Conservation (phyloP, 371 early-diverging fungal species). For the Lichtheimia hyalospora region DNA sequence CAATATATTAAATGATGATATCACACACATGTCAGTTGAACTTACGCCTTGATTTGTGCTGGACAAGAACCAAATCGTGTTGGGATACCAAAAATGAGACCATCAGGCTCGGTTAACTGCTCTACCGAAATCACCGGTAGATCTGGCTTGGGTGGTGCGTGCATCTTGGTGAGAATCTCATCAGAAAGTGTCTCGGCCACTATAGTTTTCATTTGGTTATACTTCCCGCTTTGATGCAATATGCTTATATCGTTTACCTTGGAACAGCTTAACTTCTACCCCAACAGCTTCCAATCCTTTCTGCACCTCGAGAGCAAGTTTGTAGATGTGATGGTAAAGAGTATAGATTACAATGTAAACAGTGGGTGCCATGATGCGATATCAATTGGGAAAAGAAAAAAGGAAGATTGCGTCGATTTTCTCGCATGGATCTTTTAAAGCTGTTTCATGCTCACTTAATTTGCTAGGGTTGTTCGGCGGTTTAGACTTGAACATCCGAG, state of each 20-base stretch:
- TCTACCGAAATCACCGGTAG: constrained; percentile 64
- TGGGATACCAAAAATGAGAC: constrained; percentile 78
- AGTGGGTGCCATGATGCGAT: constrained; percentile 24
- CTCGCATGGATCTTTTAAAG: too few relatives aligned
- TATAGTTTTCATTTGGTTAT: not conserved
- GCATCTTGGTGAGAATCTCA: constrained; percentile 72
- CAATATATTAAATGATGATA: too few relatives aligned
- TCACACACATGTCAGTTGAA: not conserved
- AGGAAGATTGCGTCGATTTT: too few relatives aligned
- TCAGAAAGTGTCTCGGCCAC: constrained; percentile 62
- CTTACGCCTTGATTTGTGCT: constrained; percentile 73
- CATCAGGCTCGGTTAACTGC: constrained; percentile 72
- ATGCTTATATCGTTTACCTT: constrained; percentile 28
- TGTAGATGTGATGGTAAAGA: constrained; percentile 74
- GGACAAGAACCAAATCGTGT: constrained; percentile 67
- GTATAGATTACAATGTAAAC: constrained; percentile 71
- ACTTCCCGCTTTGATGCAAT: not conserved
- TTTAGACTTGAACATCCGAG: too few relatives aligned
- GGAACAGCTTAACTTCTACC: constrained; percentile 67
- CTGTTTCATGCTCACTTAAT: too few relatives aligned
- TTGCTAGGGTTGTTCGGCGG: too few relatives aligned
- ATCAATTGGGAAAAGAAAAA: too few relatives aligned
- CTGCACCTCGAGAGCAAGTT: constrained; percentile 66
- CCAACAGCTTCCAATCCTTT: constrained; percentile 60
- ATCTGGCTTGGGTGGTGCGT: constrained; percentile 62